Percentiles rank a stretch among this genome's conserved stretches.
These are phyloP conservation scores for Pyrenophora seminiperda DNA, from an alignment of 2,329 filamentous ascomycete species.

Conservation along the genomic window DNA sequence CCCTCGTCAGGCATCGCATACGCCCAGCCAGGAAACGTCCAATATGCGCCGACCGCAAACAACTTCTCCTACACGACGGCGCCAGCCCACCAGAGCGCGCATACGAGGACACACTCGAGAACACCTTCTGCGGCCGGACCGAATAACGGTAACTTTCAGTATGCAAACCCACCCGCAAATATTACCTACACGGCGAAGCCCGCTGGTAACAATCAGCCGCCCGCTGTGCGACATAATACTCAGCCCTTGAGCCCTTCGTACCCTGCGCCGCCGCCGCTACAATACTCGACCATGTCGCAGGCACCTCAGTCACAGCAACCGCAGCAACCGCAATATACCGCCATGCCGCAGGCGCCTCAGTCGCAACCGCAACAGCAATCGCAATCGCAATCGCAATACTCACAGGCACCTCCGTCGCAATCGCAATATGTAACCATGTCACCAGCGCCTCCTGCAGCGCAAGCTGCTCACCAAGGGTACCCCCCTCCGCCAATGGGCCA, in stretches of 20 bases:
- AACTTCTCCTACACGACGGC: constrained; percentile 37
- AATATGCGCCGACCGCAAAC: constrained; percentile 39
- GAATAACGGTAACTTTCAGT: constrained; percentile 40
- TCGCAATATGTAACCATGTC: constrained; percentile 34
- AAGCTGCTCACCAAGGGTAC: constrained; percentile 29
- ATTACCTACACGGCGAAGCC: constrained; percentile 53
- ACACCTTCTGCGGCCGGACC: constrained; percentile 9
- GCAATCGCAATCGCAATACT: too few species aligned
- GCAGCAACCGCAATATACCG: not conserved
- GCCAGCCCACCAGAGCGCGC: constrained; percentile 29
- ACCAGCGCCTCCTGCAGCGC: constrained; percentile 24
- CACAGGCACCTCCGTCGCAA: constrained; percentile 14
- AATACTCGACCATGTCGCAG: constrained; percentile 1
- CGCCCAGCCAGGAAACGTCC: constrained; percentile 32
- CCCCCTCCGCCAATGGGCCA: constrained; percentile 39
- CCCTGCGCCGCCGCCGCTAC: constrained; percentile 13
- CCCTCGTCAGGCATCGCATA: constrained; percentile 28
- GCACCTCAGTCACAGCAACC: constrained; percentile 3
- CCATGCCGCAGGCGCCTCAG: constrained; percentile 4
- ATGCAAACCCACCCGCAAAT: constrained; percentile 49
- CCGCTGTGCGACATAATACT: constrained; percentile 34
- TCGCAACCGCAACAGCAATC: constrained; percentile 10
- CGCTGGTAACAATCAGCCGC: constrained; percentile 25
- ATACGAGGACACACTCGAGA: constrained; percentile 25
- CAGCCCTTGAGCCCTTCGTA: constrained; percentile 31